These are phyloP conservation scores for Chrysopogon serrulatus DNA, from an alignment of 176 grass and related monocot genomes.

Conservation along the genomic window DNA sequence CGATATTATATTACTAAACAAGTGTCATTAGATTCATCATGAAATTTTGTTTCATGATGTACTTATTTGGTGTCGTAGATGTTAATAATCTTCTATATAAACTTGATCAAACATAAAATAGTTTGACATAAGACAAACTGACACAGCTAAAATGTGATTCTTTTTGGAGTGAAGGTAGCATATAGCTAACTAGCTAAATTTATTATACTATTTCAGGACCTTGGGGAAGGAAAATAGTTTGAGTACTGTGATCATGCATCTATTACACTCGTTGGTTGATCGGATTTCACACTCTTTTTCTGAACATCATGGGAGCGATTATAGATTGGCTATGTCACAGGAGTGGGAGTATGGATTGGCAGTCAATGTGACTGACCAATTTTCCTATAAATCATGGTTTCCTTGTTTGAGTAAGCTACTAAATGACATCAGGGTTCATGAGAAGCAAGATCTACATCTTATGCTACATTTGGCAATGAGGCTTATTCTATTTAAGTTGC, in stretches of 20 bases:
- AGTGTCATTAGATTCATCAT: neutral
- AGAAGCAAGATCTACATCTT: constrained; percentile 35
- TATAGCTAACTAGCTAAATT: constrained; percentile 12
- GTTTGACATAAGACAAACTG: neutral
- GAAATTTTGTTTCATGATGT: neutral
- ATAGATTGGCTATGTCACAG: constrained; percentile 29
- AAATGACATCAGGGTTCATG: constrained; percentile 50
- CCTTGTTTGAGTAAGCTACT: constrained; percentile 80
- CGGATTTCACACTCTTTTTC: constrained; percentile 29
- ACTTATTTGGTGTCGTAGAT: neutral
- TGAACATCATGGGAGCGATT: neutral
- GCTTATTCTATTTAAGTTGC: constrained; percentile 68
- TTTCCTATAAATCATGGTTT: constrained; percentile 88
- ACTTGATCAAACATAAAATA: neutral
- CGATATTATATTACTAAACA: neutral
- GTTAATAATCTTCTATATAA: neutral
- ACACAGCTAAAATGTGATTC: neutral
- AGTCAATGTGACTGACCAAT: constrained; percentile 53
- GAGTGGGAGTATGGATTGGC: constrained; percentile 83
- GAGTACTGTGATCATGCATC: constrained; percentile 57
- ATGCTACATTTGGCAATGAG: constrained; percentile 54
- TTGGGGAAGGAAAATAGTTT: constrained; percentile 61
- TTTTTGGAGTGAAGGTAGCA: neutral
- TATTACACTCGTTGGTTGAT: constrained; percentile 46
- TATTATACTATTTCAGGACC: constrained; percentile 40